These are phyloP conservation scores for Novymonas esmeraldas DNA, from an alignment of 208 protist species.

Conservation along the genomic window DNA sequence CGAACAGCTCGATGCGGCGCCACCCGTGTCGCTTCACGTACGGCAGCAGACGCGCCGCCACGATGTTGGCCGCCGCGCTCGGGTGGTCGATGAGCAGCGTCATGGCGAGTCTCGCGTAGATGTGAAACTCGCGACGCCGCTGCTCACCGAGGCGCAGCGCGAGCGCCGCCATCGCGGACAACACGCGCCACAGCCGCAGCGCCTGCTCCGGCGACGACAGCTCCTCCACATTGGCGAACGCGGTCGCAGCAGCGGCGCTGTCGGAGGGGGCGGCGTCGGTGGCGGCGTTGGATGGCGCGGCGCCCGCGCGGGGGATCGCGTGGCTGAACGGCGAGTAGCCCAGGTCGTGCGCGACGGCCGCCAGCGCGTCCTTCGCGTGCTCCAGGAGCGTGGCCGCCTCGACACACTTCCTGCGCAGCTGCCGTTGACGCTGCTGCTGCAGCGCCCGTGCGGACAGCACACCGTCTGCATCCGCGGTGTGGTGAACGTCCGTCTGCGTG, in stretches of 20 bases:
- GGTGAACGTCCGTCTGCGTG: slow-evolving; percentile 5
- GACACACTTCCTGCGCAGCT: slow-evolving; percentile 11
- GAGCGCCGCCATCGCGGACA: slow-evolving; percentile 48
- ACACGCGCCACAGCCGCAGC: slow-evolving; percentile 46
- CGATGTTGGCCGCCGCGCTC: slow-evolving; percentile 40
- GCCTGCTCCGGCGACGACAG: slow-evolving; percentile 36
- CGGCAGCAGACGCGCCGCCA: slow-evolving; percentile 51
- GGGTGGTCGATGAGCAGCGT: slow-evolving; percentile 54
- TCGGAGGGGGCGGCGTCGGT: not conserved
- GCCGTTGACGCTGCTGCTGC: slow-evolving; percentile 14
- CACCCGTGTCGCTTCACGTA: slow-evolving; percentile 54
- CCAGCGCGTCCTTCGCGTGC: slow-evolving; percentile 24
- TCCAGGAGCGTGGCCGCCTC: slow-evolving; percentile 25
- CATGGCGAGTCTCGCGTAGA: slow-evolving; percentile 56
- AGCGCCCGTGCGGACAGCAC: not conserved
- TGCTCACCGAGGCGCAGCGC: slow-evolving; percentile 39
- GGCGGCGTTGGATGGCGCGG: not conserved
- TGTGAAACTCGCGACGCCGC: slow-evolving; percentile 43
- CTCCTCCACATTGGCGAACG: slow-evolving; percentile 40
- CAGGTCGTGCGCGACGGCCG: slow-evolving; percentile 23
- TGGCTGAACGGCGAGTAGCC: slow-evolving; percentile 19
- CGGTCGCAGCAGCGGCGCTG: slow-evolving; percentile 1
- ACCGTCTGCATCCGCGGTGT: slow-evolving; percentile 1
- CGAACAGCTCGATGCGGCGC: slow-evolving; percentile 48
- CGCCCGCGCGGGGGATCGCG: not conserved